Conservation (phyloP, 2,329 filamentous ascomycete genomes). For the Cladophialophora immunda region DNA sequence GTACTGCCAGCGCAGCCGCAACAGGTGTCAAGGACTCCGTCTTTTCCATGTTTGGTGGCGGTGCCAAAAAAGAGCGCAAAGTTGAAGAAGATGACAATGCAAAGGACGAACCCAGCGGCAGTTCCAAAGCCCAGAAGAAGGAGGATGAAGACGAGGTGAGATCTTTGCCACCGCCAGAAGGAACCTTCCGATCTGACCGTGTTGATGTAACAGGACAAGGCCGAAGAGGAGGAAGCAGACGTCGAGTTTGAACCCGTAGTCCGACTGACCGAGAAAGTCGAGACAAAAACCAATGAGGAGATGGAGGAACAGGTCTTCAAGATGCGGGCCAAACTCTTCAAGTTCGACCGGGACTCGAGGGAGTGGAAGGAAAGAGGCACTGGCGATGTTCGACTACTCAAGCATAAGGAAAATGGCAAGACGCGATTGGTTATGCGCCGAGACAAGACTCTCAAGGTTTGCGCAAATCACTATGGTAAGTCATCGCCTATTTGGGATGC, state of each 20-base stretch:
- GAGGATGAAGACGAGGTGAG: slow-evolving; percentile 63
- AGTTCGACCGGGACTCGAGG: slow-evolving; percentile 87
- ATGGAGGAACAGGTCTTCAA: slow-evolving; percentile 97
- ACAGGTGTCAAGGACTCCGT: slow-evolving; percentile 62
- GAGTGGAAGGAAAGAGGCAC: slow-evolving; percentile 99
- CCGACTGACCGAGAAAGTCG: slow-evolving; percentile 94
- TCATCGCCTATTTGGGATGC: slow-evolving; percentile 34
- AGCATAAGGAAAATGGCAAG: slow-evolving; percentile 99
- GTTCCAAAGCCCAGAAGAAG: slow-evolving; percentile 78
- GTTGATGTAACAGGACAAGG: slow-evolving; percentile 50
- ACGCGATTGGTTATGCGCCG: slow-evolving; percentile 97
- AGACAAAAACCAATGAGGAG: slow-evolving; percentile 98
- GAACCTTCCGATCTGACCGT: slow-evolving; percentile 38
- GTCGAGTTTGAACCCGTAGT: slow-evolving; percentile 98
- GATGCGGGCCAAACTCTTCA: slow-evolving; percentile 99
- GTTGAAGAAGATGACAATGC: slow-evolving; percentile 80
- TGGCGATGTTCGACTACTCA: slow-evolving; percentile 92
- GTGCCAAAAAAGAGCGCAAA: slow-evolving; percentile 96
- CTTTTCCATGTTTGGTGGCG: slow-evolving; percentile 99
- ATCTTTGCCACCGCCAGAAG: not conserved
- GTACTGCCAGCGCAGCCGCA: slow-evolving; percentile 39
- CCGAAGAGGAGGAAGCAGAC: slow-evolving; percentile 86
- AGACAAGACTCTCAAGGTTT: slow-evolving; percentile 99
- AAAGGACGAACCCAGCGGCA: slow-evolving; percentile 85
- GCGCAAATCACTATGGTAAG: slow-evolving; percentile 99